A percentile compares a stretch with the other conserved stretches of the same genome.
phyloP scores from a whole-genome alignment of 331 rosid genomes.

The Quercus tomentella region DNA sequence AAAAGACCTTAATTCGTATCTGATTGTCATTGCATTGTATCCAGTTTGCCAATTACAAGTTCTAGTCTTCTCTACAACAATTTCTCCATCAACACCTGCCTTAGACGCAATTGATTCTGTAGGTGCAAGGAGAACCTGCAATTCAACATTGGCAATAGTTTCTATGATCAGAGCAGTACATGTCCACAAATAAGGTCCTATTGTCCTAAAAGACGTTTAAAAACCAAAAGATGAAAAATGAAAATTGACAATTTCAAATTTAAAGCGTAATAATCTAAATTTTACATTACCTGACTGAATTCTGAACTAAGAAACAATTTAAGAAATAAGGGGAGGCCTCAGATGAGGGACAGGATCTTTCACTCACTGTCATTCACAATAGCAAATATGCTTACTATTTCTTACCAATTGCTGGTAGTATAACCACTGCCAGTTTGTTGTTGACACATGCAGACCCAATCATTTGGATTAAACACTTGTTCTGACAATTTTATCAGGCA shows the following conservation, averaged over 20 bases:
- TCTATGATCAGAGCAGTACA: too few relatives aligned
- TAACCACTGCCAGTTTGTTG: neutral
- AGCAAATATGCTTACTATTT: neutral
- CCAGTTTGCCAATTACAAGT: constrained; percentile 69
- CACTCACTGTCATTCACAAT: neutral
- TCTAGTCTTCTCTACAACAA: constrained; percentile 77
- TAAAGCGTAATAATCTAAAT: neutral
- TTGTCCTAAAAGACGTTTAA: too few relatives aligned
- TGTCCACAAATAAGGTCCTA: too few relatives aligned
- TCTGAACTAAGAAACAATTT: neutral
- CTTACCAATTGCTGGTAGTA: neutral
- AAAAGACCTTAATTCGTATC: constrained; percentile 85
- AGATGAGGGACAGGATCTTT: neutral
- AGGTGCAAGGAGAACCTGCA: too few relatives aligned
- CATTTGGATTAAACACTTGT: neutral
- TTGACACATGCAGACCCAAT: neutral
- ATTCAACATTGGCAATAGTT: too few relatives aligned
- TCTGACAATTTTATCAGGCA: neutral
- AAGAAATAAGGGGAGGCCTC: neutral
- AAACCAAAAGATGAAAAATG: too few relatives aligned
- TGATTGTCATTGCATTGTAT: constrained; percentile 73
- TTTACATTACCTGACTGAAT: neutral
- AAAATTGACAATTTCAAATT: neutral
- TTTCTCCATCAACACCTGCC: constrained; percentile 82
- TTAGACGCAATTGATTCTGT: constrained; percentile 46